phyloP scores from a whole-genome alignment of 371 early-diverging fungal genomes.

The Rhizomucor pusillus region DNA sequence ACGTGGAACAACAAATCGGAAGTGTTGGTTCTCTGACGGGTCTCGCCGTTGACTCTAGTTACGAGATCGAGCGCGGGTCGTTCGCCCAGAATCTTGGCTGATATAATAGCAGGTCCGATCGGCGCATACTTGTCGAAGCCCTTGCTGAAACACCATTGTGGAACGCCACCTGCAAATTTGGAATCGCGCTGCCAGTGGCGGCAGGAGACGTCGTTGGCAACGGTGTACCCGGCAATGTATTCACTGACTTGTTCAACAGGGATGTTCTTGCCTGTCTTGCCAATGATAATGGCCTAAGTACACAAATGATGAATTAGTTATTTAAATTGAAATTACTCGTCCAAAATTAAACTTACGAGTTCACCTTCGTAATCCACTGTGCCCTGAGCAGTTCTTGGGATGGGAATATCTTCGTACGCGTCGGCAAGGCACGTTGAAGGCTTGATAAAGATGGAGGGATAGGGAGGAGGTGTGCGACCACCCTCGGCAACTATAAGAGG shows the following conservation, averaged over 20 bases:
- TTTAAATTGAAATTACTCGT: background rate
- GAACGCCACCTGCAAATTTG: constrained; percentile 28
- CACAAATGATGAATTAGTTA: too few relatives aligned
- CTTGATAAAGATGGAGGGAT: constrained; percentile 54
- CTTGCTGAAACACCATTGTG: constrained; percentile 62
- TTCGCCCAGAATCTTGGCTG: constrained; percentile 39
- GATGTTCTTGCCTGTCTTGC: constrained; percentile 53
- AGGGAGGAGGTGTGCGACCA: constrained; percentile 30
- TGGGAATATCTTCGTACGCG: constrained; percentile 43
- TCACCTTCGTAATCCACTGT: constrained; percentile 61
- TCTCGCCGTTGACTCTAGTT: constrained; percentile 45
- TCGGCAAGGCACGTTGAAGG: constrained; percentile 40
- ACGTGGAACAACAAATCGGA: constrained; percentile 48
- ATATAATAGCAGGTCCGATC: constrained; percentile 55
- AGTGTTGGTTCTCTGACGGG: constrained; percentile 53
- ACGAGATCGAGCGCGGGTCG: constrained; percentile 47
- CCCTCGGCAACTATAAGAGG: constrained; percentile 28
- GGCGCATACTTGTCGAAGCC: constrained; percentile 64
- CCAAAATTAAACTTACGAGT: constrained; percentile 16
- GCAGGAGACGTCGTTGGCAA: constrained; percentile 55
- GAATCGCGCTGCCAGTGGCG: constrained; percentile 55
- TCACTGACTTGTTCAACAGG: constrained; percentile 38
- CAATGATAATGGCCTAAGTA: constrained; percentile 56
- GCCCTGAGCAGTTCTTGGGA: constrained; percentile 45
- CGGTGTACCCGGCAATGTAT: constrained; percentile 60